A percentile compares a stretch with the other conserved stretches of the same genome.
Evolutionary conservation across 116 monocot species (phyloP).

Genomic region (Cymodocea nodosa): DNA sequence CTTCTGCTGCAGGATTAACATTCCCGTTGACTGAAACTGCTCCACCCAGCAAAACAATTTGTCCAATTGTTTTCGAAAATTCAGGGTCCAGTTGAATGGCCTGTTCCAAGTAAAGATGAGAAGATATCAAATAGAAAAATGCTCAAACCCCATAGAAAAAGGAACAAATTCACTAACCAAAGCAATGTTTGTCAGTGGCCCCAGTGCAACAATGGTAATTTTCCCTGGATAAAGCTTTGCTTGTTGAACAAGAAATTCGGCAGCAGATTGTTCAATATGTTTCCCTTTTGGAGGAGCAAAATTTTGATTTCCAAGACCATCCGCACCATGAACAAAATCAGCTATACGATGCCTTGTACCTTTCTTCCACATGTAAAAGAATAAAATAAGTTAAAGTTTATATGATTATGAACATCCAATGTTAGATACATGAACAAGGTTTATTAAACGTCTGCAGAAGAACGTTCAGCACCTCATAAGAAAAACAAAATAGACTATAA

Average conservation of each 20-base stretch:
- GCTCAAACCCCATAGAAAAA: too few species aligned
- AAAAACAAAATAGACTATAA: too few species aligned
- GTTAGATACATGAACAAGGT: too few species aligned
- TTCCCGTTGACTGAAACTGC: conserved; percentile 94
- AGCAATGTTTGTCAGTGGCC: conserved; percentile 89
- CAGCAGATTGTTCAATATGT: conserved; percentile 58
- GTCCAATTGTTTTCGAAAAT: conserved; percentile 70
- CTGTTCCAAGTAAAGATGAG: conserved; percentile 23
- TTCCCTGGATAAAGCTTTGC: conserved; percentile 60
- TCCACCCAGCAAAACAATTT: conserved; percentile 97
- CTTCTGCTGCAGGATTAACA: conserved; percentile 96
- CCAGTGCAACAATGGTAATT: conserved; percentile 81
- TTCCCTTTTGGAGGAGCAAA: conserved; percentile 69
- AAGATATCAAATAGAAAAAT: not conserved
- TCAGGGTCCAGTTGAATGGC: conserved; percentile 82
- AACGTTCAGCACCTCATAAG: too few species aligned
- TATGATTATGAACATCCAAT: too few species aligned
- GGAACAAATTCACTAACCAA: conserved; percentile 23
- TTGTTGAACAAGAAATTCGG: conserved; percentile 71
- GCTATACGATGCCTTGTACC: conserved; percentile 73
- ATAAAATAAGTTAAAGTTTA: conserved; percentile 5
- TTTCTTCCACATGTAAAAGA: conserved; percentile 46
- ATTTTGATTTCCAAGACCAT: conserved; percentile 94
- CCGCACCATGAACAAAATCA: conserved; percentile 81
- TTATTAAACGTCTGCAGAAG: too few species aligned